These are phyloP conservation scores for Exophiala oligosperma DNA, from an alignment of 2,329 filamentous ascomycete species.

Conservation along the genomic window DNA sequence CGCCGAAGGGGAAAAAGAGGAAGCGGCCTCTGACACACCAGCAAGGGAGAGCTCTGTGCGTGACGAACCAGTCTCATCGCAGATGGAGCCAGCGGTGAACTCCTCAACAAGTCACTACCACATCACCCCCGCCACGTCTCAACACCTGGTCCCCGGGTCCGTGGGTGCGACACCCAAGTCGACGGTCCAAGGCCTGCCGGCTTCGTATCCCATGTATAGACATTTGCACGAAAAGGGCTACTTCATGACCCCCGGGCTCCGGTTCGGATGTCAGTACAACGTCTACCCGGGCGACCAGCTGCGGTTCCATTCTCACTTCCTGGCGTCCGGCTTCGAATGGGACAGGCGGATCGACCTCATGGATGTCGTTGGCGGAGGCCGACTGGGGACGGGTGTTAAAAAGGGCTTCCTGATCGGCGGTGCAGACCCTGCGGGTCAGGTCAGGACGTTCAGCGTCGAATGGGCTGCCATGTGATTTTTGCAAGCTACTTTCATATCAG, in stretches of 20 bases:
- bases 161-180: conserved; percentile 23
- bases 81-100: not conserved
- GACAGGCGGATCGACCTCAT: conserved; percentile 81
- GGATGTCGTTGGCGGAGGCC: conserved; percentile 80
- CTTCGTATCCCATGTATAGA: conserved; percentile 73
- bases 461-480: conserved; percentile 82
- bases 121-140: conserved; percentile 54
- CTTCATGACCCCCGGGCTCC: conserved; percentile 86
- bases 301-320: conserved; percentile 92
- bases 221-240: conserved; percentile 78
- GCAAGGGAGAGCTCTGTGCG: not conserved
- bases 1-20: not conserved
- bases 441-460: conserved; percentile 82
- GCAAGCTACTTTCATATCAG: too few relatives aligned
- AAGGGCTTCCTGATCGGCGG: conserved; percentile 90
- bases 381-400: conserved; percentile 91
- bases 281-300: conserved; percentile 94
- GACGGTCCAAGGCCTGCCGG: conserved; percentile 39
- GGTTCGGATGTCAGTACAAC: conserved; percentile 92
- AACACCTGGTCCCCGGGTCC: conserved; percentile 43
- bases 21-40: too few relatives aligned
- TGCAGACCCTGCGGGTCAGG: conserved; percentile 32
- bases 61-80: not conserved
- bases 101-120: conserved; percentile 19
- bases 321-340: conserved; percentile 83